Base-by-base conservation (phyloP, 1,284 basidiomycete genomes). In the Ustilago tritici region DNA sequence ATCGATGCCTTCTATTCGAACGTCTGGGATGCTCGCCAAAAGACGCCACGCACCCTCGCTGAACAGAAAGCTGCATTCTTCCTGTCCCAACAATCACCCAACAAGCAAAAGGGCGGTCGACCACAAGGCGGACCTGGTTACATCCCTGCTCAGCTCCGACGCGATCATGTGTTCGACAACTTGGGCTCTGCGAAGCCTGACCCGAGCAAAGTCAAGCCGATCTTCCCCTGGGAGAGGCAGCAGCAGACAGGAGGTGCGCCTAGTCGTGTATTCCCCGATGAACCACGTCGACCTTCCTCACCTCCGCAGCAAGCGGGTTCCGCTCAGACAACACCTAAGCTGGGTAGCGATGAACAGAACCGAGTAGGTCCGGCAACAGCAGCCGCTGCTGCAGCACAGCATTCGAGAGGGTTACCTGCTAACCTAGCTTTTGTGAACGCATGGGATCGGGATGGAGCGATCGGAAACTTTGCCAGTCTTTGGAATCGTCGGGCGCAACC, bases 221-320 rank as follows among this genome's bases (percentile, higher is more conserved):
- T 97, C n/a, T 98, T 98, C 85, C 95, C 95, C 9, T 98, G 95
- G 95, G 95, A 98, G 85, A 89, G 90, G 64, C 67, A 81, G 40
- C 90, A 89, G 35, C n/a, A 60, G 0, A n/a, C 54, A 1, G 34
- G 43, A 5, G 52, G 34, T 32, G 61, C 63, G 38, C 63, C 80
- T 0, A 65, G 66, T 7, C 72, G 81, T 17, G 71, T 80, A 4
- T 83, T 82, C 53, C 81, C 81, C 2, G 81, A 81, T 52, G 81
- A 83, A 36, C 74, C 78, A n/a, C 60, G 57, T 14, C 62, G 61
- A 5, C 54, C 63, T 3, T 59, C 70, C 6, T 66, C 64, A 9
- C 60, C 66, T 34, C 59, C 43, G 9, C n/a, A 28, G 23, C 23
- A 28, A 28, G 23, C 19, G 7, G 19, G 50, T 3, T 59, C 56